Evolutionary conservation across 208 protist species (phyloP).

Genomic region (Vickermania ingenoplastis): DNA sequence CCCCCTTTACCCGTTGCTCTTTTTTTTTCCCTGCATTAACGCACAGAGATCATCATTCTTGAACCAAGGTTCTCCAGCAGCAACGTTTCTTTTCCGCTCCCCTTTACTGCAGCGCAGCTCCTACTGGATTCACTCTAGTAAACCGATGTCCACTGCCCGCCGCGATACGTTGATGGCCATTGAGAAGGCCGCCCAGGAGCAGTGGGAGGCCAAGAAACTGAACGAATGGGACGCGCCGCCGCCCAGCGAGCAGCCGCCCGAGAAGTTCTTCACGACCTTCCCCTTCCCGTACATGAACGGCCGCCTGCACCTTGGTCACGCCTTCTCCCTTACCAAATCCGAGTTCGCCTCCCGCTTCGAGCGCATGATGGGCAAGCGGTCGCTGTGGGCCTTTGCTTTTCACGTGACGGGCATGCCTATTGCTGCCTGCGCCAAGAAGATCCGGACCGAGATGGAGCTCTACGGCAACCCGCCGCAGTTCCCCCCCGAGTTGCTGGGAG

Average conservation of each 20-base stretch:
- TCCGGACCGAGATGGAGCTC: constrained; percentile 79
- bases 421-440: constrained; percentile 97
- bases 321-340: constrained; percentile 98
- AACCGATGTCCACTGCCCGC: constrained; percentile 70
- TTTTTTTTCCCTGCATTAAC: no score
- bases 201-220: constrained; percentile 51
- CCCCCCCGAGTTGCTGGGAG: constrained; percentile 38
- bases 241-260: constrained; percentile 23
- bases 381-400: constrained; percentile 99
- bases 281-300: constrained; percentile 99
- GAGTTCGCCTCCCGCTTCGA: constrained; percentile 98
- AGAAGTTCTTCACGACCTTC: constrained; percentile 98
- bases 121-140: no score
- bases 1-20: no score
- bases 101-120: background rate
- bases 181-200: constrained; percentile 49
- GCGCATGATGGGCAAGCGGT: constrained; percentile 94
- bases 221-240: constrained; percentile 58
- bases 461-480: constrained; percentile 89
- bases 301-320: constrained; percentile 98
- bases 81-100: constrained; percentile 3
- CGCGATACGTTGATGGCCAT: constrained; percentile 66
- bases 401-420: constrained; percentile 99
- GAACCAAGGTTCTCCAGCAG: no score
- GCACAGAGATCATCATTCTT: no score